phyloP scores from a whole-genome alignment of 306 rosid species.

The Urtica urens region DNA sequence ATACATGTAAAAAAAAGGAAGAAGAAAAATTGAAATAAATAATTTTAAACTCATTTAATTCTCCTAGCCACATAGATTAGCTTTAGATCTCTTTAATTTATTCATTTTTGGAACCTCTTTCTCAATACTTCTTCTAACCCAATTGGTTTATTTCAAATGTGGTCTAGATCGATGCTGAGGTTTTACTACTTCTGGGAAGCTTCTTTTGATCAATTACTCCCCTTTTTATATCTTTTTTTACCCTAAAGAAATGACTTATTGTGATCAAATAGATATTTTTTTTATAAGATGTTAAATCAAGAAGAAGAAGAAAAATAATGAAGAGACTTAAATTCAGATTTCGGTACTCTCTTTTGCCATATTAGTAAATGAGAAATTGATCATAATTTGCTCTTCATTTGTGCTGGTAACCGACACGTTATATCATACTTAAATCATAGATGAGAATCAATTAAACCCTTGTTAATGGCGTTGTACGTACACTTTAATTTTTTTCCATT shows the following conservation, averaged over 20 bases:
- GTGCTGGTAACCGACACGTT: neutral
- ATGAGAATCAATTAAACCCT: neutral
- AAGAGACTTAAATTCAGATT: neutral
- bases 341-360: neutral
- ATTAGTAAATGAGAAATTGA: no score
- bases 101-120: no score
- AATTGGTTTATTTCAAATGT: neutral
- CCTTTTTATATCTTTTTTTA: neutral
- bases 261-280: no score
- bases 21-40: neutral
- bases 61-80: no score
- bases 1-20: no score
- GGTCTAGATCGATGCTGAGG: neutral
- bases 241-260: neutral
- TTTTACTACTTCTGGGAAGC: neutral
- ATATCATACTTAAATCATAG: neutral
- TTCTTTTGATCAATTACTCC: neutral
- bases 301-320: neutral
- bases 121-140: no score
- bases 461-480: no score
- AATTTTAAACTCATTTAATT: neutral
- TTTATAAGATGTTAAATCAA: neutral
- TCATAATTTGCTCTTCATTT: no score
- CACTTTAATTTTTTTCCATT: no score
- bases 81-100: no score